Evolutionary conservation across 2,329 filamentous ascomycete species (phyloP), one percentile per base, ranked within the genome.

Genomic region (Lasiodiplodia gonubiensis): DNA sequence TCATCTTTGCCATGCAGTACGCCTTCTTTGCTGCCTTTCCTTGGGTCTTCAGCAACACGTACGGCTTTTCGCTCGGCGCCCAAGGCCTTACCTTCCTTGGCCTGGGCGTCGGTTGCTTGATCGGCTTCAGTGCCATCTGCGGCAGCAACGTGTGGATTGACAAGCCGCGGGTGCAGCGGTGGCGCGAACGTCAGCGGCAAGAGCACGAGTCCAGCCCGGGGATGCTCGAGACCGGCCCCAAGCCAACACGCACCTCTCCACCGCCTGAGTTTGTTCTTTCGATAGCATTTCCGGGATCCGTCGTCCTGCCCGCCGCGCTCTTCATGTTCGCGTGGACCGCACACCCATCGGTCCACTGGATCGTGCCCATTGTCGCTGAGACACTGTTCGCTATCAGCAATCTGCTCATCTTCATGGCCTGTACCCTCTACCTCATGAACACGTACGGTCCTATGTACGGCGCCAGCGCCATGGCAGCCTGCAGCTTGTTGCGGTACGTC

Each of bases 381-480:
- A 71, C 74, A 12, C 72, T 77, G 8, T 71, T 71, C 73, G 67
- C 67, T 10, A 69, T 69, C 33, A 74, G 71, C 18, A 72, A 76
- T 70, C 66, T 76, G n/a, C 69, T 70, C 35, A 71, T 80, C 21
- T 80, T 79, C 72, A 71, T 80, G 25, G 46, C 68, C 42, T 68
- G 48, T 33, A 68, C 55, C 46, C 80, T 82, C 3, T 89, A 88
- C 71, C 80, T 83, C 1, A 78, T 84, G 7, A 88, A 90, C 71
- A 83, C 83, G 0, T 90, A 88, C 70, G 81, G 84, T 3, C 81
- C 84, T 0, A 78, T 81, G 16, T 83, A 85, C 11, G 83, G 87
- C 0, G 87, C 88, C 0, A 88, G 84, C 68, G 86, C 86, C 0
- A 78, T 86, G 59, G 86, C 85, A 7, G 88, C 88, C 1, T 90